Base-by-base conservation (phyloP, 345 rosid genomes). In the Populus pruinosa region DNA sequence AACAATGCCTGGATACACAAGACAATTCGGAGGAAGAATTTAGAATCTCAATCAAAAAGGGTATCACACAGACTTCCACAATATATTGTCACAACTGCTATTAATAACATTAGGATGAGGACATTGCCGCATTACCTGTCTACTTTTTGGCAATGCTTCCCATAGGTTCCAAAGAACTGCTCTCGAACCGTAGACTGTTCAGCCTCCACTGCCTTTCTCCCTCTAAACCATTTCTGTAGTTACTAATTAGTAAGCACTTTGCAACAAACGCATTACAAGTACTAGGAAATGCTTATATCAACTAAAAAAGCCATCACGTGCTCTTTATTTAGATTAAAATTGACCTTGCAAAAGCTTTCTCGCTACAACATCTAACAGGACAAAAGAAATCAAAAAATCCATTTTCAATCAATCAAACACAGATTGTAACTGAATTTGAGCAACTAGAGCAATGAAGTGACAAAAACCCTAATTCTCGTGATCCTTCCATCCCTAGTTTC, bases 151-250 rank as follows among this genome's bases (percentile, higher is more conserved):
- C 92, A 89, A 77, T 79, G 69, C 63, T 79, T 78, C 77, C 99
- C 98, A 70, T 87, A 94, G 53, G 81, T 86, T 77, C 66, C 71
- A 77, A 81, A 86, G 81, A 96, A 96, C 64, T 89, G 91, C 81
- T 84, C 87, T 69, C 94, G 90, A 76, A 87, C 90, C 85, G 84
- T 85, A n/a, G 84, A 67, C 67, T 78, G 93, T 83, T 88, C 97
- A 78, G 81, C 90, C 78, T 87, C 87, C 88, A 86, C 78, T 50
- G 82, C 90, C 83, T 86, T 92, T 84, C 93, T 88, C 65, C 99
- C 98, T 91, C 99, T 91, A 86, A 86, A 96, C 93, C 88, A 90
- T 96, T 92, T 96, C 99, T 96, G 97, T 76, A 87, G 69, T 78
- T 50, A 82, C 73, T 78, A 82, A 77, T 67, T 47, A 83, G 80